phyloP scores from a whole-genome alignment of 148 eudicot genomes.

The Heliamphora exappendiculata region DNA sequence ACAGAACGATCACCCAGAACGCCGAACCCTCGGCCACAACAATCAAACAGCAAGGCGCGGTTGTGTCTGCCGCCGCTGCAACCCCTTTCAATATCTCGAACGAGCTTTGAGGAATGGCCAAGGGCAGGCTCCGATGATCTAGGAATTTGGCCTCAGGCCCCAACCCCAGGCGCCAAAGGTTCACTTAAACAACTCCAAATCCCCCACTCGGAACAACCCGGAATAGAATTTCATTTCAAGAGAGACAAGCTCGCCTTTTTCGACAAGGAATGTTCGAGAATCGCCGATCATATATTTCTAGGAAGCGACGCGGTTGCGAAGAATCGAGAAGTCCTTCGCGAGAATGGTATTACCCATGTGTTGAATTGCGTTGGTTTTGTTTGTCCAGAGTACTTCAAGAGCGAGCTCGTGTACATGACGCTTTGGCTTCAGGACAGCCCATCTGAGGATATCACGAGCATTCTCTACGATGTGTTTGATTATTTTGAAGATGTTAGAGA shows the following conservation, averaged over 20 bases:
- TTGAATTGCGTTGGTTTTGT: slow-evolving; percentile 91
- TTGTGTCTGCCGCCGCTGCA: slow-evolving; percentile 70
- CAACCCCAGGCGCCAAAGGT: slow-evolving; percentile 67
- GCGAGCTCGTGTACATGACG: slow-evolving; percentile 75
- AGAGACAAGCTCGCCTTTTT: slow-evolving; percentile 80
- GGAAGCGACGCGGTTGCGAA: slow-evolving; percentile 88
- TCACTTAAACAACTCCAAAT: slow-evolving; percentile 15
- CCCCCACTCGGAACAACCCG: slow-evolving; percentile 11
- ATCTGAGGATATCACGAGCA: slow-evolving; percentile 88
- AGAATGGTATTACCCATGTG: slow-evolving; percentile 82
- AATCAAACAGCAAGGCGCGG: slow-evolving; percentile 46
- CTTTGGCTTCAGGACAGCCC: slow-evolving; percentile 96
- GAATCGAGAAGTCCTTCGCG: slow-evolving; percentile 53
- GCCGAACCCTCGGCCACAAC: slow-evolving; percentile 36
- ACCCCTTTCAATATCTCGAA: slow-evolving; percentile 66
- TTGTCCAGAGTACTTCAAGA: slow-evolving; percentile 89
- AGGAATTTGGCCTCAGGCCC: slow-evolving; percentile 81
- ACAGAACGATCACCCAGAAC: slow-evolving; percentile 55
- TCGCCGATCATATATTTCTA: slow-evolving; percentile 71
- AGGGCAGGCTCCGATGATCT: slow-evolving; percentile 89
- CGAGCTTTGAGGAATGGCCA: slow-evolving; percentile 79
- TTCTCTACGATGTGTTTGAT: slow-evolving; percentile 90
- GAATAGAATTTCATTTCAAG: slow-evolving; percentile 50
- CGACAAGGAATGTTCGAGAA: slow-evolving; percentile 82
- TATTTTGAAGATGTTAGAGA: slow-evolving; percentile 91